Evolutionary conservation across 139 green algal species (phyloP), one percentile per base, ranked within the genome.

Genomic region (Volvox africanus): DNA sequence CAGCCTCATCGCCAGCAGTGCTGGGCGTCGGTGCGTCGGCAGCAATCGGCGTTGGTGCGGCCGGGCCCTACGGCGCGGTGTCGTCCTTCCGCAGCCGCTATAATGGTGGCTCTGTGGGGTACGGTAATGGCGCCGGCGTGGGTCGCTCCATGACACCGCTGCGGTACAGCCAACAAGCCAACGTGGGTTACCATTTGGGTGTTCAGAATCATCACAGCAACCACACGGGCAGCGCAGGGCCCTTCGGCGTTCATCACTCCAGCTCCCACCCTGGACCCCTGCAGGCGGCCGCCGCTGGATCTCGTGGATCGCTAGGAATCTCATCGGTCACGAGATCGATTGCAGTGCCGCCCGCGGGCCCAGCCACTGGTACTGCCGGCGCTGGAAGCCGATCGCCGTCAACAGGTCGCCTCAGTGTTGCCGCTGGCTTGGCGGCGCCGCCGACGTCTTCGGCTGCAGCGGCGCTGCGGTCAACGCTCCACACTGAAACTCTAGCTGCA

Each of bases 401-500:
- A 24, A 85, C 37, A n/a, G 88, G 62, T 44, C 79, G 73, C 62
- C 26, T 86, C 17, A 87, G 67, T 80, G 79, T 37, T 71, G 78
- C 85, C 37, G 69, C 61, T 44, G 80, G 62, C 32, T 67, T 90
- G 75, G 73, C 81, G 36, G 26, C 55, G 76, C 71, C 87, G n/a
- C 36, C 82, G 76, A 65, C n/a, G 6, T 21, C 37, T 1, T 37
- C 55, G 9, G 71, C 55, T 50, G 65, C 33, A 28, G 69, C 69
- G 30, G 89, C 65, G 67, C 82, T 95, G 82, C 83, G 93, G 22
- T 91, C 93, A 1, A 94, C 93, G 0, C 82, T 95, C 37, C 93
- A 94, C 80, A 94, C 93, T 1, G 93, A 95, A 35, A 94, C 92
- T 62, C 84, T 95, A 1, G 61, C 33, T 0, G 88, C 90, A 0